These are phyloP conservation scores for Russula ochroleuca DNA, from an alignment of 768 basidiomycete species.

Conservation along the genomic window DNA sequence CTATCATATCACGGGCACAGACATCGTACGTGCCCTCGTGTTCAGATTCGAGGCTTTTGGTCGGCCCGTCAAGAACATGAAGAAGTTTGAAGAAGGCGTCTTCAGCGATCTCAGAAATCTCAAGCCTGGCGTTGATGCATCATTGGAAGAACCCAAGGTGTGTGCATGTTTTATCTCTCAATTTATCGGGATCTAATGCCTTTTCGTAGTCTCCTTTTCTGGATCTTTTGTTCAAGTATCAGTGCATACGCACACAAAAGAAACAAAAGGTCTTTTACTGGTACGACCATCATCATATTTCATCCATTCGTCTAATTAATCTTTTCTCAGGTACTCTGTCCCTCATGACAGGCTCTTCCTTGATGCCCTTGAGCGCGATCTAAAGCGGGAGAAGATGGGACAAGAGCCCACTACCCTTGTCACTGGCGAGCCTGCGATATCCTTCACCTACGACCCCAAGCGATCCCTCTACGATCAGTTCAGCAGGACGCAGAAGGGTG, in stretches of 20 bases:
- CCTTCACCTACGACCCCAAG: slow-evolving; percentile 85
- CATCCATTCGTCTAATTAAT: slow-evolving; percentile 30
- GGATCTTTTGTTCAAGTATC: slow-evolving; percentile 91
- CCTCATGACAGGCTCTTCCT: slow-evolving; percentile 96
- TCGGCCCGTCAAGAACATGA: slow-evolving; percentile 85
- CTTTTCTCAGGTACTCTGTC: slow-evolving; percentile 77
- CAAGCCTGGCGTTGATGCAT: slow-evolving; percentile 90
- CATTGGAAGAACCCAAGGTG: slow-evolving; percentile 94
- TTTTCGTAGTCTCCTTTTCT: slow-evolving; percentile 78
- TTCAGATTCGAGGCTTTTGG: slow-evolving; percentile 93
- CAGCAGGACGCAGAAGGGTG: slow-evolving; percentile 42
- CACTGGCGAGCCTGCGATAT: slow-evolving; percentile 76
- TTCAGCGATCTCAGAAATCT: slow-evolving; percentile 91
- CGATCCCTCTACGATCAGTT: slow-evolving; percentile 89
- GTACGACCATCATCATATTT: slow-evolving; percentile 40
- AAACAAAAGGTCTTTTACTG: slow-evolving; percentile 99
- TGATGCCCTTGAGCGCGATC: slow-evolving; percentile 92
- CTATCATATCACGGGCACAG: slow-evolving; percentile 94
- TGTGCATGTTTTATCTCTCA: slow-evolving; percentile 6
- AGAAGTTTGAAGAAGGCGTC: slow-evolving; percentile 97
- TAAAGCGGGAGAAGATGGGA: slow-evolving; percentile 92
- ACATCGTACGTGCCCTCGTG: slow-evolving; percentile 92
- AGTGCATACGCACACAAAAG: slow-evolving; percentile 96
- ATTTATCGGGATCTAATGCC: slow-evolving; percentile 19
- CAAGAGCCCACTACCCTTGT: slow-evolving; percentile 77